These are phyloP conservation scores for Gynostemma pentaphyllum DNA, from an alignment of 306 rosid genomes.

Conservation along the genomic window DNA sequence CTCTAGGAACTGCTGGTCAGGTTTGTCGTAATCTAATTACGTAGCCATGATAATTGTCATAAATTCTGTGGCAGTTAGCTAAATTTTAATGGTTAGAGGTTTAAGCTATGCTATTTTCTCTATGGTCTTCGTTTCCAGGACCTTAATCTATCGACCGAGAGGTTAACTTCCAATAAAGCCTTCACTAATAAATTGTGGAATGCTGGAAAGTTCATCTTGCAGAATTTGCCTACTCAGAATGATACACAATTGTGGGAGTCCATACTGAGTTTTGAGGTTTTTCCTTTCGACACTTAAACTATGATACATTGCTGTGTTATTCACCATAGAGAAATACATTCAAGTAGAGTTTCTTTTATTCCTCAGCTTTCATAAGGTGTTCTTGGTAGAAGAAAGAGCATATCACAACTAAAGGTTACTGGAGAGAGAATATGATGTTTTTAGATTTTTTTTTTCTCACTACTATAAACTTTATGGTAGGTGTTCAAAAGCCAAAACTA, in stretches of 20 bases:
- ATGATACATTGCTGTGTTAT: background rate
- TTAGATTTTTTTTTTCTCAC: background rate
- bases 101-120: background rate
- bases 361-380: background rate
- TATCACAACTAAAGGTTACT: background rate
- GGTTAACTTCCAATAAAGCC: conserved; percentile 81
- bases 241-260: conserved; percentile 56
- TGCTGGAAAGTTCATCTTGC: conserved; percentile 85
- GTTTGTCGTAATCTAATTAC: conserved; percentile 28
- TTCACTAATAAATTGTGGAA: conserved; percentile 97
- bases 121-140: conserved; percentile 38
- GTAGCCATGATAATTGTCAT: background rate
- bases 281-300: background rate
- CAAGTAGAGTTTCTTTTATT: background rate
- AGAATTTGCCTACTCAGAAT: conserved; percentile 58
- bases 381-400: background rate
- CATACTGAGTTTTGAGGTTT: conserved; percentile 47
- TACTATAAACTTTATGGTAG: background rate
- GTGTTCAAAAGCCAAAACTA: background rate
- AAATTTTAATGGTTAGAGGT: background rate
- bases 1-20: conserved; percentile 99
- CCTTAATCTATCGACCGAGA: conserved; percentile 83
- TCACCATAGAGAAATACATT: background rate
- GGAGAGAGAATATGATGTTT: background rate
- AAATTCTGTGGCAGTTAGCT: background rate